Conservation (phyloP, 2,329 filamentous ascomycete species). For the Pseudonectria foliicola region DNA sequence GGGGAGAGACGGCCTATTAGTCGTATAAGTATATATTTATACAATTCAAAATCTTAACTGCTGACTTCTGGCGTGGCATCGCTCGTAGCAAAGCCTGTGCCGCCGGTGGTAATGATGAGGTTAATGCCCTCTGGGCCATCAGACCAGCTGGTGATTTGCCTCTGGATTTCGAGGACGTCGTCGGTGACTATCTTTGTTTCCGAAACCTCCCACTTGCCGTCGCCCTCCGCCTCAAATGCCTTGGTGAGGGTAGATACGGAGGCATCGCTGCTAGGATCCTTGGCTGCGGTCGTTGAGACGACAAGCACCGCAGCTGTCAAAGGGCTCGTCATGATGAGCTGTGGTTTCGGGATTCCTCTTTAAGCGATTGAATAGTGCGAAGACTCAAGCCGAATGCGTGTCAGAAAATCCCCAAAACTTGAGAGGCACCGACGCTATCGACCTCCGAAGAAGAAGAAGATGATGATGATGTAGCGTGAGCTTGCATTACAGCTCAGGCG, state of each 20-base stretch:
- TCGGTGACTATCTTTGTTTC: slow-evolving; percentile 75
- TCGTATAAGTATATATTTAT: not conserved
- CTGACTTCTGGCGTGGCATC: slow-evolving; percentile 83
- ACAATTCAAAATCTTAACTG: not conserved
- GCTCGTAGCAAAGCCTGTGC: slow-evolving; percentile 81
- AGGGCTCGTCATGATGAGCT: slow-evolving; percentile 23
- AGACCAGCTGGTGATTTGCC: slow-evolving; percentile 63
- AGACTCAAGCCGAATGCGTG: too few relatives aligned
- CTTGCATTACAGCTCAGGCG: too few relatives aligned
- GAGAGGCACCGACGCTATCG: too few relatives aligned
- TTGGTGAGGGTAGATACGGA: slow-evolving; percentile 59
- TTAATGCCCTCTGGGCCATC: slow-evolving; percentile 60
- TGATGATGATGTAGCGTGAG: too few relatives aligned
- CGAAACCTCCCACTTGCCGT: slow-evolving; percentile 62
- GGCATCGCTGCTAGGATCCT: slow-evolving; percentile 72
- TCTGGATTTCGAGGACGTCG: slow-evolving; percentile 66
- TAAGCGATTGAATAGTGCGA: too few relatives aligned
- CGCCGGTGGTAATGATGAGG: slow-evolving; percentile 80
- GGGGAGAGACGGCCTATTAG: slow-evolving; percentile 61
- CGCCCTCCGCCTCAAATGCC: slow-evolving; percentile 61
- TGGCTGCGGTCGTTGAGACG: slow-evolving; percentile 82
- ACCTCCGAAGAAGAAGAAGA: too few relatives aligned
- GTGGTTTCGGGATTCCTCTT: too few relatives aligned
- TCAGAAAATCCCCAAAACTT: too few relatives aligned
- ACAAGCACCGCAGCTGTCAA: slow-evolving; percentile 75